phyloP scores from a whole-genome alignment of 2,329 filamentous ascomycete genomes.

The Thelonectria discophora region DNA sequence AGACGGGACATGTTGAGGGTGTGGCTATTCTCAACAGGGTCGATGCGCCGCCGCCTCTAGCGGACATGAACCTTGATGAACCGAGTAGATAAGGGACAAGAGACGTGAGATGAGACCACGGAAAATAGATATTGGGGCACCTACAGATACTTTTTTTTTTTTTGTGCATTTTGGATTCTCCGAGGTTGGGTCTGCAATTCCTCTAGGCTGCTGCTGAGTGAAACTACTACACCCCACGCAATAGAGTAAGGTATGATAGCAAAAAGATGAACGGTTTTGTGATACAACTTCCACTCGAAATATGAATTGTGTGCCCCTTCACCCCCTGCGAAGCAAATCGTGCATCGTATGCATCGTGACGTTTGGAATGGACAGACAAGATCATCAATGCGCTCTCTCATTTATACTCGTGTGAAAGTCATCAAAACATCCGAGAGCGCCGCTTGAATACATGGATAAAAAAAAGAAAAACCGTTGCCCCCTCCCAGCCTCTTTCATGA shows the following conservation, averaged over 20 bases:
- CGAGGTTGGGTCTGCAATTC: no score
- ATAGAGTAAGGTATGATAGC: conserved; percentile 14
- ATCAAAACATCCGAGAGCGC: conserved; percentile 19
- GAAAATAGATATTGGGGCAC: conserved; percentile 16
- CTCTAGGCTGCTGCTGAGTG: no score
- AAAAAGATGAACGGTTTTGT: conserved; percentile 21
- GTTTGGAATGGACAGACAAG: conserved; percentile 4
- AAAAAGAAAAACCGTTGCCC: background rate
- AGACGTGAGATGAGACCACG: conserved; percentile 16
- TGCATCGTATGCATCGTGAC: conserved; percentile 11
- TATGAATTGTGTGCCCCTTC: conserved; percentile 5
- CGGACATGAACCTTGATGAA: conserved; percentile 18
- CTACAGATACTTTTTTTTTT: conserved; percentile 1
- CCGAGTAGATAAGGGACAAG: background rate
- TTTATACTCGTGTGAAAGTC: conserved; percentile 12
- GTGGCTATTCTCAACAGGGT: conserved; percentile 71
- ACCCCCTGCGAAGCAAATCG: background rate
- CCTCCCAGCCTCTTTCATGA: background rate
- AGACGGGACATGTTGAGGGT: conserved; percentile 77
- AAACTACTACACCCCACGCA: background rate
- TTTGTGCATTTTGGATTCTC: conserved; percentile 20
- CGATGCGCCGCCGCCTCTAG: conserved; percentile 36
- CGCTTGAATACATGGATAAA: conserved; percentile 5
- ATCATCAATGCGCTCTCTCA: conserved; percentile 2
- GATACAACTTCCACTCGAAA: conserved; percentile 9